Evolutionary conservation across 129 eudicot species (phyloP).

Genomic region (Artemisia argyi): DNA sequence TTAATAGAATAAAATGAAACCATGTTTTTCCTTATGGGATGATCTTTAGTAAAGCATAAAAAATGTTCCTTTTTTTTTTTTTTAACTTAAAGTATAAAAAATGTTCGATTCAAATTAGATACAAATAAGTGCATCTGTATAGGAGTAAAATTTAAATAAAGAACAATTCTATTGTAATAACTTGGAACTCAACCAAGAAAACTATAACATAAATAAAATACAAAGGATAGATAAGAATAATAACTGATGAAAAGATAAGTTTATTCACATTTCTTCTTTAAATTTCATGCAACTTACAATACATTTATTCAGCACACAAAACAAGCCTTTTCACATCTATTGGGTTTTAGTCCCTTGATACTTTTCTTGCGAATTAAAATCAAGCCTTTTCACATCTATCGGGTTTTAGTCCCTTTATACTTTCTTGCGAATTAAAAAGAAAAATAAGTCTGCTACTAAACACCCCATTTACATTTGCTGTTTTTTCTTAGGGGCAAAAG

Average conservation of each 20-base stretch:
- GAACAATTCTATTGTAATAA: neutral
- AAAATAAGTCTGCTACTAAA: constrained; percentile 15
- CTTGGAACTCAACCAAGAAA: neutral
- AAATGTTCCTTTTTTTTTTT: too few species aligned
- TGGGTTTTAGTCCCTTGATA: constrained; percentile 22
- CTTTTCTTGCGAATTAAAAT: constrained; percentile 6
- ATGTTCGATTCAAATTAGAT: neutral
- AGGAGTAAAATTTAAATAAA: neutral
- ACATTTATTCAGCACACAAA: constrained; percentile 30
- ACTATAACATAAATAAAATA: neutral
- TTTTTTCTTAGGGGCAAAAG: constrained; percentile 25
- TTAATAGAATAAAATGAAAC: neutral
- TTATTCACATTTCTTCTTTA: constrained; percentile 18
- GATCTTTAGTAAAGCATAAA: neutral
- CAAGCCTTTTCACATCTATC: constrained; percentile 13
- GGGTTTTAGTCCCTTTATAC: constrained; percentile 23
- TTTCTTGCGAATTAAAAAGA: constrained; percentile 1
- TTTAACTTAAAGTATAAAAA: neutral
- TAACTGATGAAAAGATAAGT: constrained; percentile 1
- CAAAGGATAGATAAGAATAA: neutral
- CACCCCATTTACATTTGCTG: constrained; percentile 35
- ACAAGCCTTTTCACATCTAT: constrained; percentile 14
- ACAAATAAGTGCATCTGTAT: neutral
- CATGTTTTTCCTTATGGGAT: too few species aligned
- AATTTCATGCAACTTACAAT: constrained; percentile 2